Evolutionary conservation across 78 protist species (phyloP).

Genomic region (Polysphondylium violaceum): DNA sequence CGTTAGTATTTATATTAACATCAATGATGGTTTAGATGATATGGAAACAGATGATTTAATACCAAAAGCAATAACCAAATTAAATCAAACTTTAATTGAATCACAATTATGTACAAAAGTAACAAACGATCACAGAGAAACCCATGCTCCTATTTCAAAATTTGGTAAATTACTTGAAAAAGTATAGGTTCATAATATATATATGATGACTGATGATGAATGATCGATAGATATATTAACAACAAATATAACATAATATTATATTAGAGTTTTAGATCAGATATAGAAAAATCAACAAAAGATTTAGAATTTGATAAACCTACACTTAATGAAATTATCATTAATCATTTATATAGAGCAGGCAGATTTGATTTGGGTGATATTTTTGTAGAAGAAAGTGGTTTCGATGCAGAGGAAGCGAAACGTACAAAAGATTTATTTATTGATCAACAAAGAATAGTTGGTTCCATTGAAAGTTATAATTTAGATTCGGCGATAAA

Average conservation of each 20-base stretch:
- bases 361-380: conserved; percentile 81
- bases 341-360: conserved; percentile 82
- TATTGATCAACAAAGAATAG: conserved; percentile 44
- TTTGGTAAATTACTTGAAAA: conserved; percentile 84
- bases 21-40: neutral
- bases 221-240: neutral
- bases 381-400: conserved; percentile 32
- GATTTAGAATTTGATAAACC: conserved; percentile 36
- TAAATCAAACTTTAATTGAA: conserved; percentile 33
- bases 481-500: conserved; percentile 41
- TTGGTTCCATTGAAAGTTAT: conserved; percentile 13
- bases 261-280: conserved; percentile 31
- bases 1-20: neutral
- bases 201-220: neutral
- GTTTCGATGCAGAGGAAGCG: neutral
- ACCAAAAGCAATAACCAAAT: conserved; percentile 33
- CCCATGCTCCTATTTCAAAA: conserved; percentile 74
- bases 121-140: conserved; percentile 58
- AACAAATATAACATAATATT: neutral
- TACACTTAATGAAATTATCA: conserved; percentile 55
- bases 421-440: conserved; percentile 14
- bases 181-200: neutral
- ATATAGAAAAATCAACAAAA: conserved; percentile 67
- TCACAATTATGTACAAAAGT: conserved; percentile 36
- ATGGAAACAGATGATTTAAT: conserved; percentile 4